Base-by-base conservation (phyloP, 2,329 filamentous ascomycete species). In the Cytospora paraplurivora region DNA sequence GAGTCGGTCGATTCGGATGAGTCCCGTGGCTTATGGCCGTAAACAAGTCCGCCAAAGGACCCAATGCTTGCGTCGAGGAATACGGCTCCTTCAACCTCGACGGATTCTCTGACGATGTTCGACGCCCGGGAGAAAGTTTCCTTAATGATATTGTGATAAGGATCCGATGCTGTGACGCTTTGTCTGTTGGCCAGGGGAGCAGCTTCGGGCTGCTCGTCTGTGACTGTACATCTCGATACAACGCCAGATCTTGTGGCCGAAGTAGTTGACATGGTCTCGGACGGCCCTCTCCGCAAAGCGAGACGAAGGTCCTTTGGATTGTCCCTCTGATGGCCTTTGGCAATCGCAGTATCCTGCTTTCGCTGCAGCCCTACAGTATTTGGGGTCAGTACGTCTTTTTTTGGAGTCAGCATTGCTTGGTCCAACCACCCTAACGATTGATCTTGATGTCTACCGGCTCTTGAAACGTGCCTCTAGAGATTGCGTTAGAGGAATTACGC, bases 21-120 rank as follows among this genome's bases (percentile, higher is more conserved):
- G 10, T 41, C 49, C 64, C 50, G 66, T 33, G 59, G 50, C 66
- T 69, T 55, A 32, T 44, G 51, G 12, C 58, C 41, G 15, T 63
- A 51, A 7, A 73, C 68, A 10, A 72, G 64, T 7, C 71, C 71
- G 6, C 73, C 72, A 44, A 70, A 73, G 0, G 71, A 69, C 1
- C 66, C 68, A n/a, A 74, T 68, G n/a, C 67, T 71, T 3, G 74
- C 76, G 62, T 76, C 74, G 0, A 76, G 64, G 56, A 76, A 76
- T 1, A 75, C 52, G 4, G 72, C 71, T 0, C 80, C 80, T 37
- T 81, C 76, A 0, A 77, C 75, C 38, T 77, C 75, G 4, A 81
- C 71, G 1, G 77, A 77, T 53, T 80, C 73, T 10, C 77, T 71
- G 15, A 82, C 72, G 13, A 81, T 71, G 49, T 76, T 76, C 7